These are phyloP conservation scores for Penicillium expansum DNA, from an alignment of 2,329 filamentous ascomycete genomes.

Conservation along the genomic window DNA sequence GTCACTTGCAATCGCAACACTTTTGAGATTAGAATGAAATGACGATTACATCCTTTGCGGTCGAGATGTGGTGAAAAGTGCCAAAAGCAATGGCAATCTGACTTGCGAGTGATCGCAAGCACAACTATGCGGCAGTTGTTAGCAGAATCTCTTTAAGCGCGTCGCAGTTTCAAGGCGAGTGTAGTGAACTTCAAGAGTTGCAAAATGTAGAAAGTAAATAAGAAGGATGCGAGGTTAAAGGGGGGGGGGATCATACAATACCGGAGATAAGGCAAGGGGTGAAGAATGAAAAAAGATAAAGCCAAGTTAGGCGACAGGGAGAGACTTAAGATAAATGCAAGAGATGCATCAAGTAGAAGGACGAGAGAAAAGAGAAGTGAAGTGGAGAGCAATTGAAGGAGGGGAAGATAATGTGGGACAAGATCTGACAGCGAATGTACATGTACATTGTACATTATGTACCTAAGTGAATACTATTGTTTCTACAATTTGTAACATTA, in stretches of 20 bases:
- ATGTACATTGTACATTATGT: background rate
- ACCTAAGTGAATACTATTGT: conserved; percentile 2
- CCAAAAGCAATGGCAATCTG: background rate
- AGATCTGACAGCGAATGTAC: conserved; percentile 1
- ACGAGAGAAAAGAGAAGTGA: conserved; percentile 1
- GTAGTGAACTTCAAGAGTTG: background rate
- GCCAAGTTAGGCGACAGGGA: background rate
- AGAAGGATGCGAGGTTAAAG: conserved; percentile 2
- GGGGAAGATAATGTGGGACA: conserved; percentile 14
- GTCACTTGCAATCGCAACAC: background rate
- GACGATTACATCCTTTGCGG: conserved; percentile 23
- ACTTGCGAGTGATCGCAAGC: background rate
- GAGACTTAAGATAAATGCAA: background rate
- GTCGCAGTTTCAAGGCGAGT: background rate
- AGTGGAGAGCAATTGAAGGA: conserved; percentile 4
- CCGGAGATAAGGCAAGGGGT: conserved; percentile 18
- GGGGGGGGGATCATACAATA: conserved; percentile 9
- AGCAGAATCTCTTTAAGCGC: background rate
- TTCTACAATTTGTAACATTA: background rate
- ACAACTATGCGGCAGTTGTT: background rate
- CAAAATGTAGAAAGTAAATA: conserved; percentile 2
- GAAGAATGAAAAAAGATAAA: conserved; percentile 7
- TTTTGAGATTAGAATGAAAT: background rate
- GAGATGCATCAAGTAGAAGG: background rate
- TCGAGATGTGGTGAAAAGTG: background rate